A percentile compares a stretch with the other conserved stretches of the same genome.
These are phyloP conservation scores for Oryza nivara DNA, from an alignment of 176 grass and related monocot genomes.

Conservation along the genomic window DNA sequence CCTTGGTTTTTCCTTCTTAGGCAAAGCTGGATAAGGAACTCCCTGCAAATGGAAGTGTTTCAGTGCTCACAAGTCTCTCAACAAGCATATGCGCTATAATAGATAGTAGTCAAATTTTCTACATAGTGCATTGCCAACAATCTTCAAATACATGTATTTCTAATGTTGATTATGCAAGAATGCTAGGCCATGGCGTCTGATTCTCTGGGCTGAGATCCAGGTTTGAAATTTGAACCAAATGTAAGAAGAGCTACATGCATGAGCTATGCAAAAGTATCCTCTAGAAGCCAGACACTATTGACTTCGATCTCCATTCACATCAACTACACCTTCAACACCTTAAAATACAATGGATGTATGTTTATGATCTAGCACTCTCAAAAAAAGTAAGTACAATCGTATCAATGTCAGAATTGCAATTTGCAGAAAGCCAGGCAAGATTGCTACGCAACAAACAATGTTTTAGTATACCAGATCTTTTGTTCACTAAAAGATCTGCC, in stretches of 20 bases:
- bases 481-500: slow-evolving; percentile 20
- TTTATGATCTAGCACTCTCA: not conserved
- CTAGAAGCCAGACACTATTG: not conserved
- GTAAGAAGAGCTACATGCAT: not conserved
- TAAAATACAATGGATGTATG: not conserved
- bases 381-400: not conserved
- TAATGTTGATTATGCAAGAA: slow-evolving; percentile 11
- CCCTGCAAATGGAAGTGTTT: slow-evolving; percentile 57
- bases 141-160: slow-evolving; percentile 16
- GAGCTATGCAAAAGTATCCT: not conserved
- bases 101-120: slow-evolving; percentile 11
- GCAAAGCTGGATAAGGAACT: slow-evolving; percentile 80
- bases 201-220: slow-evolving; percentile 6
- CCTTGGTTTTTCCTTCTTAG: slow-evolving; percentile 90
- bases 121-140: not conserved
- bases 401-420: not conserved
- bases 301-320: slow-evolving; percentile 15
- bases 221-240: not conserved
- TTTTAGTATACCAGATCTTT: slow-evolving; percentile 1
- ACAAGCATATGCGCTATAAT: slow-evolving; percentile 9
- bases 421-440: slow-evolving; percentile 4
- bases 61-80: not conserved
- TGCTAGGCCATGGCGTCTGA: not conserved
- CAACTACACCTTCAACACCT: slow-evolving; percentile 2
- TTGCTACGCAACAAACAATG: not conserved